Base-by-base conservation (phyloP, 2,329 filamentous ascomycete genomes). In the Pseudocercospora fuligena region DNA sequence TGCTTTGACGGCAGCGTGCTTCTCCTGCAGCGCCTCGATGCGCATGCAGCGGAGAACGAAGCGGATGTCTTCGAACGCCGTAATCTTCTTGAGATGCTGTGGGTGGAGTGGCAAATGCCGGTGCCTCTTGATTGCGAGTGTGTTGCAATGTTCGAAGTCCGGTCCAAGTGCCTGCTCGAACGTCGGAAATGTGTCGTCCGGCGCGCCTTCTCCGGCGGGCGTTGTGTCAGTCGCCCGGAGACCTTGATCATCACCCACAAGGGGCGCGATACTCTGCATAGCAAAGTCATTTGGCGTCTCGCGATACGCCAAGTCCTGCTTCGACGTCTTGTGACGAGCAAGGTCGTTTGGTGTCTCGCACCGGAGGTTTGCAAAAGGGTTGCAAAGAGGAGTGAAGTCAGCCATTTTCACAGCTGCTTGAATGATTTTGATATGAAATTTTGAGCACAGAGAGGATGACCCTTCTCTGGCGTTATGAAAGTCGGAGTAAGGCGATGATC, bases 301-400 rank as follows among this genome's bases (percentile, higher is more conserved):
- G 16, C 40, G 40, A 43, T 43, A 9, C 40, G 14, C 40, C 40
- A 43, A n/a, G 40, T 43, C 40, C n/a, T 36, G 33, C 33, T 43
- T 19, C 40, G n/a, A n/a, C 40, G 16, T 43, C 40, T 43, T 19
- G 31, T 33, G 56, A 19, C n/a, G 19, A 25, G 56, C 33, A 31
- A 40, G 31, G 31, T 21, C n/a, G 40, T 58, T n/a, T 58, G 56
- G 56, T 14, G 56, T 43, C 56, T 58, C 31, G 33, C 29, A 40
- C 29, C 56, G 31, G 31, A 58, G 56, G 29, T 58, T 36, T 19
- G 56, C 56, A 43, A 58, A 40, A 25, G 25, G 31, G 33, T 58
- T 58, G 56, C 56, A 58, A 21, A 58, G 12, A 21, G 56, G 56
- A 36, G 56, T 58, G n/a, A 31, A n/a, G 6, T 14, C 14, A 19